These are phyloP conservation scores for Meira miltonrushii DNA, from an alignment of 1,284 basidiomycete species.

Conservation along the genomic window DNA sequence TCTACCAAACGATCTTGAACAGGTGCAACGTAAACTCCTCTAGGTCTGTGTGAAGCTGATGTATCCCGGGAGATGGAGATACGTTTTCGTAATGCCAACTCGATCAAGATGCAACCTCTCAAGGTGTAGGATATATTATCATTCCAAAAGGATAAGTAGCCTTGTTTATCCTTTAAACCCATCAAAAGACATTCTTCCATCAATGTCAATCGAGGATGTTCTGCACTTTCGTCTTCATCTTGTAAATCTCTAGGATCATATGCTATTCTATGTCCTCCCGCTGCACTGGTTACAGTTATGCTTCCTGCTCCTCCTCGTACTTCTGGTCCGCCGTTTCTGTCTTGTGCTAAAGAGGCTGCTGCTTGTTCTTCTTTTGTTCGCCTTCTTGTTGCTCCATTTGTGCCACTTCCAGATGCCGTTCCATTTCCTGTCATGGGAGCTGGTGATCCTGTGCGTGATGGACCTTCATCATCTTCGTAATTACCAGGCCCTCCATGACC, in stretches of 20 bases:
- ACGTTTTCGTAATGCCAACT: slow-evolving; percentile 44
- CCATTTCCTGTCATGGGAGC: neutral
- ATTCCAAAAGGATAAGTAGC: slow-evolving; percentile 53
- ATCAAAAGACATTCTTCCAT: slow-evolving; percentile 94
- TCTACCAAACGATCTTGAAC: slow-evolving; percentile 40
- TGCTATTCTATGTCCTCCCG: slow-evolving; percentile 61
- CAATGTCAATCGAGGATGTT: slow-evolving; percentile 79
- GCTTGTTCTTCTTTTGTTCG: neutral
- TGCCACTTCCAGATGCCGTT: neutral
- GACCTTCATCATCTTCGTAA: slow-evolving; percentile 6
- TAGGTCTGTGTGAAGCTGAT: slow-evolving; percentile 18
- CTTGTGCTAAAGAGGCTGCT: neutral
- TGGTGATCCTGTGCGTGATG: slow-evolving; percentile 3
- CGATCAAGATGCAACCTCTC: slow-evolving; percentile 49
- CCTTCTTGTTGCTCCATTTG: neutral
- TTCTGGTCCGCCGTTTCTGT: neutral
- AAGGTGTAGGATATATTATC: slow-evolving; percentile 51
- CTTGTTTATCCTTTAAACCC: slow-evolving; percentile 81
- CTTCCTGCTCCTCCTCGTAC: slow-evolving; percentile 14
- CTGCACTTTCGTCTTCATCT: slow-evolving; percentile 67
- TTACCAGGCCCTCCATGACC: neutral
- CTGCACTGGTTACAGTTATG: slow-evolving; percentile 12
- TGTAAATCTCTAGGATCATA: slow-evolving; percentile 89
- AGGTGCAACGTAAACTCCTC: slow-evolving; percentile 2
- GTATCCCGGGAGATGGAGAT: slow-evolving; percentile 37